Base-by-base conservation (phyloP, 2,329 filamentous ascomycete genomes). In the Dothistroma septosporum region DNA sequence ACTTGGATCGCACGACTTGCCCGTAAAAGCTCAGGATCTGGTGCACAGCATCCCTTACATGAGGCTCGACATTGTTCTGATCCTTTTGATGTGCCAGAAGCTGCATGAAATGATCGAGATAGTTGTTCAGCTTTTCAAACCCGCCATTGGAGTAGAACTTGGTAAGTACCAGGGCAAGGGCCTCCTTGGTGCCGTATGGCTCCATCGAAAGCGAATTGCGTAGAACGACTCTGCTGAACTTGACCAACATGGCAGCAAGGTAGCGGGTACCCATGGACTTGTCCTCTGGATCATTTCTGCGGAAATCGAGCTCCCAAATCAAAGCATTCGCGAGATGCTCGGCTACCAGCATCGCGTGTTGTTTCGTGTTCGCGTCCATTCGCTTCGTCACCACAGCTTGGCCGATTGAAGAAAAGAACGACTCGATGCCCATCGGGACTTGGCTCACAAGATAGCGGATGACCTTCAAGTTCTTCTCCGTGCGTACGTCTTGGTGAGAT, bases 101-200 rank as follows among this genome's bases (percentile, higher is more conserved):
- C 19, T 71, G 63, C 49, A 69, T 62, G 53, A 72, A 73, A 9
- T 64, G 55, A 28, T 65, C 57, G 12, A 74, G 65, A 41, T 67
- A 67, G 7, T 82, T 78, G 67, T 90, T 91, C 62, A 97, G 78
- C 5, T 86, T 82, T 9, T 86, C 82, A 61, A 99, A 82, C 0
- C 94, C 93, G 44, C 86, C 87, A 53, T 86, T 83, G 61, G 91
- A 87, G 74, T 92, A 93, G 78, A 99, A 97, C 0, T 91, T 89
- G 58, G 92, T 83, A 24, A 99, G 81, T 37, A 97, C 87, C 31
- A 94, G 83, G 48, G 91, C 89, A 63, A 87, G 73, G 55, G 70
- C 70, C 55, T 74, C 72, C 55, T 71, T 72, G 12, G 62, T 61
- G 11, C 65, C 66, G 35, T 64, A 67, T 1, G 65, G 52, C 37